Evolutionary conservation across 2,329 filamentous ascomycete species (phyloP).

Genomic region (Lomentospora prolificans): DNA sequence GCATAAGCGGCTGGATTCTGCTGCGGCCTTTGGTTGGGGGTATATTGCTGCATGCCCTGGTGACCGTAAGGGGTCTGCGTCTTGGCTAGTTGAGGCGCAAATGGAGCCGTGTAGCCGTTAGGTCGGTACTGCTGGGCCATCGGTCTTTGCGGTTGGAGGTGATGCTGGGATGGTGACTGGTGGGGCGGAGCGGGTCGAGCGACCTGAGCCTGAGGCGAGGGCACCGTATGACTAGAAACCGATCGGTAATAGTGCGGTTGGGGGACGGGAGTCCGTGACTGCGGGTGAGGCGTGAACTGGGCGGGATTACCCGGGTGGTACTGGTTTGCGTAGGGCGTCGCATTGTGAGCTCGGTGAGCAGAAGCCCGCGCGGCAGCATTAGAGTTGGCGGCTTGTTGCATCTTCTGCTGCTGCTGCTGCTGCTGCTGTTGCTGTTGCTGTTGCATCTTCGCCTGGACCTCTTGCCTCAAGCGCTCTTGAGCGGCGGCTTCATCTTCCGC

Average conservation of each 20-base stretch:
- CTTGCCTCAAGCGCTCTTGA: constrained; percentile 37
- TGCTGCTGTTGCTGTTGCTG: constrained; percentile 18
- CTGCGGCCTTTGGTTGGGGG: constrained; percentile 35
- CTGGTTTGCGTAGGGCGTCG: constrained; percentile 30
- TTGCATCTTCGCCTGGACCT: constrained; percentile 19
- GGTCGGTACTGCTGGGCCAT: constrained; percentile 37
- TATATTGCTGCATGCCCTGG: constrained; percentile 37
- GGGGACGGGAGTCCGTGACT: constrained; percentile 2
- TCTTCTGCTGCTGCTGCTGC: constrained; percentile 15
- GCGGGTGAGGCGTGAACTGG: constrained; percentile 2
- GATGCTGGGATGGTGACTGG: constrained; percentile 9
- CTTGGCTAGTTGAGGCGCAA: constrained; percentile 41
- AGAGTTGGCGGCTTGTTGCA: constrained; percentile 18
- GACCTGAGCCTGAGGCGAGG: neutral
- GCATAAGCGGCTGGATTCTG: constrained; percentile 25
- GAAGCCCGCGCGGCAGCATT: constrained; percentile 14
- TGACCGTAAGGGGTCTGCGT: constrained; percentile 42
- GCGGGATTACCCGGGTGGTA: constrained; percentile 21
- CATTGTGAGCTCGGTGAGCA: constrained; percentile 25
- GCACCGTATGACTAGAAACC: neutral
- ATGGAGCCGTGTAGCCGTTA: constrained; percentile 34
- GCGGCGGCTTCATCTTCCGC: constrained; percentile 67
- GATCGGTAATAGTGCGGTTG: constrained; percentile 6
- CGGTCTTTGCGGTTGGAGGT: constrained; percentile 4
- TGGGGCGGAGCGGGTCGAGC: constrained; percentile 11